These are phyloP conservation scores for Fusarium denticulatum DNA, from an alignment of 2,329 filamentous ascomycete genomes.

Conservation along the genomic window DNA sequence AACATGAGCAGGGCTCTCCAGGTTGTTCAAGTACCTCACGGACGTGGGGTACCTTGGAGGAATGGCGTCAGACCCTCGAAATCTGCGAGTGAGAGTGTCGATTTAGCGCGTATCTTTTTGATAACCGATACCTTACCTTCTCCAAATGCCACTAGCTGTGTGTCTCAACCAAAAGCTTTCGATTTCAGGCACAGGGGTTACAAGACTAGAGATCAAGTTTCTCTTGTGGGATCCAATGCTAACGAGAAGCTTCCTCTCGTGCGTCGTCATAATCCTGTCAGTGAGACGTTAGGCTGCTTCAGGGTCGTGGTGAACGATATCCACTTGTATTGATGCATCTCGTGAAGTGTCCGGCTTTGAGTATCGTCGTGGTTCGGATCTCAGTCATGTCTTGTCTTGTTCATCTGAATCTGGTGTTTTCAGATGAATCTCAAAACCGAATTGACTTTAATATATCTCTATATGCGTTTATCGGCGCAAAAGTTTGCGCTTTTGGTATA, in stretches of 20 bases:
- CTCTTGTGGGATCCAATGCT: not conserved
- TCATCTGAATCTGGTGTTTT: not conserved
- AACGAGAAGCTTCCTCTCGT: not conserved
- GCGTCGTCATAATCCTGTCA: slow-evolving; percentile 23
- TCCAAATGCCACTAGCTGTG: slow-evolving; percentile 22
- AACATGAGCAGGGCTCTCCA: slow-evolving; percentile 4
- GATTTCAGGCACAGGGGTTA: slow-evolving; percentile 10
- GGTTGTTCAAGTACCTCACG: slow-evolving; percentile 25
- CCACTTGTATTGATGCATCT: not conserved
- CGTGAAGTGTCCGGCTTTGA: not conserved
- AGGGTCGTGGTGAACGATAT: not conserved
- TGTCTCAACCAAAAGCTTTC: not conserved
- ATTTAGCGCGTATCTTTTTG: slow-evolving; percentile 26
- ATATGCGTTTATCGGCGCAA: not conserved
- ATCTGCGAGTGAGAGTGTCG: not conserved
- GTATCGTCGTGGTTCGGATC: not conserved
- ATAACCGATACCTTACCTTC: slow-evolving; percentile 16
- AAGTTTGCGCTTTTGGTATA: too few species aligned
- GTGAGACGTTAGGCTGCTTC: not conserved
- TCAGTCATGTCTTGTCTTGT: not conserved
- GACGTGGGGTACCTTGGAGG: slow-evolving; percentile 7
- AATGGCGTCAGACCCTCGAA: slow-evolving; percentile 29
- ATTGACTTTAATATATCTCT: not conserved
- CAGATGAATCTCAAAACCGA: not conserved
- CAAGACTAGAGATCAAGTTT: slow-evolving; percentile 18